Evolutionary conservation across 306 rosid genomes (phyloP).

Genomic region (Inga laurina): DNA sequence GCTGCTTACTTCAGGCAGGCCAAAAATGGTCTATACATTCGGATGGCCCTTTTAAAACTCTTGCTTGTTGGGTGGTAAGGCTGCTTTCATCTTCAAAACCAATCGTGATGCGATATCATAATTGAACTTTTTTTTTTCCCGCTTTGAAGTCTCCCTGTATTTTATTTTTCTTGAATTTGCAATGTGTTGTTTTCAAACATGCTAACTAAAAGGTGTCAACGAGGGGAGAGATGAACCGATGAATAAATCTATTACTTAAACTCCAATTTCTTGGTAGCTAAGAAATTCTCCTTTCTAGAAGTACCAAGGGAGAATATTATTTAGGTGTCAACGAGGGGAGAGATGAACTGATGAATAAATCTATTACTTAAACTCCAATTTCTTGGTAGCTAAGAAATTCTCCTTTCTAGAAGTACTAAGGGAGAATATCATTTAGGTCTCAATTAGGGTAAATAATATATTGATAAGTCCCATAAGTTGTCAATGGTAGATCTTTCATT

Average conservation of each 20-base stretch:
- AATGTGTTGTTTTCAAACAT: background rate
- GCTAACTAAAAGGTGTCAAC: background rate
- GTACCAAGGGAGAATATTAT: too few relatives aligned
- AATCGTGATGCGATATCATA: conserved; percentile 25
- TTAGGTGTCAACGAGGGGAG: background rate
- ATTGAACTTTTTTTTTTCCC: background rate
- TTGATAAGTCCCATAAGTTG: too few relatives aligned
- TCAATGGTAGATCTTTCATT: too few relatives aligned
- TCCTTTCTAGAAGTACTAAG: background rate
- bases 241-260: too few relatives aligned
- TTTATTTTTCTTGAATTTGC: too few relatives aligned
- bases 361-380: background rate
- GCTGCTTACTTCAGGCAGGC: conserved; percentile 90
- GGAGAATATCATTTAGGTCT: too few relatives aligned
- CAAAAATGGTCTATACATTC: conserved; percentile 78
- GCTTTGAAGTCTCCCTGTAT: conserved; percentile 16
- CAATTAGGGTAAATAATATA: too few relatives aligned
- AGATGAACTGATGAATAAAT: too few relatives aligned
- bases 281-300: background rate
- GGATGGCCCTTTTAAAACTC: conserved; percentile 89
- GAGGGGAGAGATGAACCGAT: background rate
- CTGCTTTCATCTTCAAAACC: conserved; percentile 35
- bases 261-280: background rate
- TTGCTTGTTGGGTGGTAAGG: conserved; percentile 75
- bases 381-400: background rate